Base-by-base conservation (phyloP, 441 rosid genomes). In the Eruca vesicaria region DNA sequence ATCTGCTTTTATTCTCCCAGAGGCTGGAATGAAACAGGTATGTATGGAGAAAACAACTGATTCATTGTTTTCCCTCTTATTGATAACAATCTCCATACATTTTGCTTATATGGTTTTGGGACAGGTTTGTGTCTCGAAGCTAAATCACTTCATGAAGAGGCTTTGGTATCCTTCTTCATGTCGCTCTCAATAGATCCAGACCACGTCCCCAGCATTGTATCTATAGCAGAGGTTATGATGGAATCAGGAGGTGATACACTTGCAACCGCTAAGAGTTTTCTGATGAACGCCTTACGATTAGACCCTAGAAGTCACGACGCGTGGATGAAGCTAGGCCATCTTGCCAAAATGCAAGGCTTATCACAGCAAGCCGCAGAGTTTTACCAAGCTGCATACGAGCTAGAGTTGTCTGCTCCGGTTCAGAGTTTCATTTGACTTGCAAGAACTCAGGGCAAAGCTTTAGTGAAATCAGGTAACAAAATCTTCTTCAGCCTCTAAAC, bases 351-450 rank as follows among this genome's bases (percentile, higher is more conserved):
- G 90, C 97, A 96, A 82, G 99, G 98, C 74, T 85, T 86, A 4
- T 69, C 86, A 23, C 86, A 84, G 52, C 94, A 87, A 83, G 98
- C 98, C 20, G 94, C 97, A n/a, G 97, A 96, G 33, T 96, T 79
- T 81, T 90, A 89, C 81, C 98, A 96, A 80, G 98, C 97, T 67
- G 97, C 99, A 6, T 87, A 89, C 78, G 97, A 96, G 70, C 93
- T 96, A 32, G 73, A 86, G 79, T 72, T 83, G 26, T 87, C 97
- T 3, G 91, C 97, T 66, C 96, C 98, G 8, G 86, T 91, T 53
- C 88, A 90, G 65, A 82, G 89, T 79, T 87, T 87, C 60, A 57
- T 62, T 28, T 78, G 71, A 78, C 70, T 43, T 36, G 67, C 63
- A 57, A 63, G n/a, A 12, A 14, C 11, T 52, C 15, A 15, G 19